Base-by-base conservation (phyloP, 1,139 yeast species). In the Ogataea hybrid region DNA sequence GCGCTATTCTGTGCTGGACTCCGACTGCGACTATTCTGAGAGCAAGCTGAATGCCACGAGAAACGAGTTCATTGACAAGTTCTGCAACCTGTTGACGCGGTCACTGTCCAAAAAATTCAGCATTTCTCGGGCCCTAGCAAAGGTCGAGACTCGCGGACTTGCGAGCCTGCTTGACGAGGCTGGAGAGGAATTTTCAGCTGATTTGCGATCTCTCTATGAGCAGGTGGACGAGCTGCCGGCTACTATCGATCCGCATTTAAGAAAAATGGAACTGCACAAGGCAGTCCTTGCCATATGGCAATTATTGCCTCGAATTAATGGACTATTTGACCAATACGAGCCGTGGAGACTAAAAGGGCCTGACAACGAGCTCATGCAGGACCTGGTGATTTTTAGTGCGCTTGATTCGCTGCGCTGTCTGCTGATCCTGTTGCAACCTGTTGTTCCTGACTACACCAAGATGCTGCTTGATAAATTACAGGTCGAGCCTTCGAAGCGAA, bases 21-120 rank as follows among this genome's bases (percentile, higher is more conserved):
- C 76, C 34, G 98, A 92, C 63, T 79, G 90, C 49, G 90, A 89
- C 54, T 92, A 82, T 58, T 75, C 81, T 29, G 84, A 81, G 43
- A 74, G 67, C 11, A 71, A 79, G 31, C 70, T 90, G 31, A 65
- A 66, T 35, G 62, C 67, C 21, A 71, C 83, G 10, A 71, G 95
- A 49, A 75, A 77, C 47, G 71, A 71, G 43, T 68, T 92, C 36
- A 80, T 87, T 43, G 88, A 89, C 44, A 90, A 90, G 61, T 84
- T 84, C 62, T 90, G 95, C 37, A 92, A 92, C 56, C 68, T 90
- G 41, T 70, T 84, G 18, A 75, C 83, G 46, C 69, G 98, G 44
- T 75, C 82, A 35, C 81, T 95, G 39, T 88, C 92, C 0, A 69
- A 74, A 16, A 78, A 81, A 43, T 90, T 92, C 56, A 65, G 75